A percentile compares a stretch with the other conserved stretches of the same genome.
Evolutionary conservation across 2,329 filamentous ascomycete genomes (phyloP).

Genomic region (Triangularia setosa): DNA sequence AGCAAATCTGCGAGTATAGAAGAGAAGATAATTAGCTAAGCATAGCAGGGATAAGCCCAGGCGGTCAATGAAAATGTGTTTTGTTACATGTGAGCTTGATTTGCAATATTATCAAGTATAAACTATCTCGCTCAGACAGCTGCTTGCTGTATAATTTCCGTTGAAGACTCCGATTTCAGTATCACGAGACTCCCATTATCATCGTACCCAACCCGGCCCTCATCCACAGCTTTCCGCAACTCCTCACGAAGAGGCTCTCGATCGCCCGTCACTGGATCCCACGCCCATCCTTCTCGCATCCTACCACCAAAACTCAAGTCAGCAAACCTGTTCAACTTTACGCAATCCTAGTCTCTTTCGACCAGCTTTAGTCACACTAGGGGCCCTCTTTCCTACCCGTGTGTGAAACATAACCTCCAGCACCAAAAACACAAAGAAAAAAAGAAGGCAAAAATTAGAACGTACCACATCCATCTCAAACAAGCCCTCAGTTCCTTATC

Average conservation of each 20-base stretch:
- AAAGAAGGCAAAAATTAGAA: neutral
- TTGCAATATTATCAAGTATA: neutral
- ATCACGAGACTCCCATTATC: conserved; percentile 46
- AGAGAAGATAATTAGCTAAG: neutral
- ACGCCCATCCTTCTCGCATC: conserved; percentile 79
- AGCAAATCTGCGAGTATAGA: neutral
- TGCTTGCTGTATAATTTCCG: neutral
- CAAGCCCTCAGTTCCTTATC: conserved; percentile 91
- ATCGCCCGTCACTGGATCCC: conserved; percentile 70
- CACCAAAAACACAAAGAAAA: neutral
- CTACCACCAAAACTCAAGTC: conserved; percentile 5
- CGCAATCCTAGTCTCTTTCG: too few species aligned
- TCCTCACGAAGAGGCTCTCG: conserved; percentile 49
- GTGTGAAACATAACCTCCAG: neutral
- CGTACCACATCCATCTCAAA: conserved; percentile 75
- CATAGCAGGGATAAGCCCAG: neutral
- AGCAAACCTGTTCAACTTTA: neutral
- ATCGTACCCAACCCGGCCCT: conserved; percentile 55
- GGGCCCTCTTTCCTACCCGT: neutral
- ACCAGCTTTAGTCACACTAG: too few species aligned
- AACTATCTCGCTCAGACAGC: neutral
- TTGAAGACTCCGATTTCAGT: neutral
- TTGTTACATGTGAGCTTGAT: neutral
- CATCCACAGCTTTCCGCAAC: conserved; percentile 53
- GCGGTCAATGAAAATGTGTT: neutral